Conservation (phyloP, 768 basidiomycete species). For the Polyporus arcularius region DNA sequence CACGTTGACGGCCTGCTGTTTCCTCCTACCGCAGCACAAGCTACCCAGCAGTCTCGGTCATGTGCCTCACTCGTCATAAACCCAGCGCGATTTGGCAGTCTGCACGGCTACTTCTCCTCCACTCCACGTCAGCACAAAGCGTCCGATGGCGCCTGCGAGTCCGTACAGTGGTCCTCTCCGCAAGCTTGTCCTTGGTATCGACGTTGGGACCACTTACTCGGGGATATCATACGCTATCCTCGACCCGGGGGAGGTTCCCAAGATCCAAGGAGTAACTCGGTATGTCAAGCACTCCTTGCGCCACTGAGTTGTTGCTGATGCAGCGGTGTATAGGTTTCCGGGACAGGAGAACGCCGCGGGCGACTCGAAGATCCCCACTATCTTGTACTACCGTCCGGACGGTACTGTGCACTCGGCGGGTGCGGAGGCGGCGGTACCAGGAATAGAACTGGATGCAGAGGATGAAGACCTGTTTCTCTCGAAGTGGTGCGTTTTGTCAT, state of each 20-base stretch:
- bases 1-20: not conserved
- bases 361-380: constrained; percentile 50
- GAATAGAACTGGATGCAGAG: constrained; percentile 40
- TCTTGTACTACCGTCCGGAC: constrained; percentile 46
- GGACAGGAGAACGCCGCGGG: constrained; percentile 42
- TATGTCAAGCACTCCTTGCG: constrained; percentile 5
- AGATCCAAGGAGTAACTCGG: constrained; percentile 48
- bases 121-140: not conserved
- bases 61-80: not conserved
- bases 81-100: not conserved
- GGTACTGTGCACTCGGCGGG: constrained; percentile 44
- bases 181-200: constrained; percentile 51
- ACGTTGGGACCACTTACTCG: constrained; percentile 55
- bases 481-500: constrained; percentile 11
- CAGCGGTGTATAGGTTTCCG: constrained; percentile 32
- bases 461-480: constrained; percentile 35
- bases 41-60: not conserved
- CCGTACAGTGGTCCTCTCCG: constrained; percentile 39
- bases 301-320: not conserved
- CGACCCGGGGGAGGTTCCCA: constrained; percentile 39
- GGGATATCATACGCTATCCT: constrained; percentile 49
- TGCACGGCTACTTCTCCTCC: not conserved
- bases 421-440: constrained; percentile 45
- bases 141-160: not conserved
- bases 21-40: not conserved